These are phyloP conservation scores for Balansia obtecta DNA, from an alignment of 2,329 filamentous ascomycete genomes.

Conservation along the genomic window DNA sequence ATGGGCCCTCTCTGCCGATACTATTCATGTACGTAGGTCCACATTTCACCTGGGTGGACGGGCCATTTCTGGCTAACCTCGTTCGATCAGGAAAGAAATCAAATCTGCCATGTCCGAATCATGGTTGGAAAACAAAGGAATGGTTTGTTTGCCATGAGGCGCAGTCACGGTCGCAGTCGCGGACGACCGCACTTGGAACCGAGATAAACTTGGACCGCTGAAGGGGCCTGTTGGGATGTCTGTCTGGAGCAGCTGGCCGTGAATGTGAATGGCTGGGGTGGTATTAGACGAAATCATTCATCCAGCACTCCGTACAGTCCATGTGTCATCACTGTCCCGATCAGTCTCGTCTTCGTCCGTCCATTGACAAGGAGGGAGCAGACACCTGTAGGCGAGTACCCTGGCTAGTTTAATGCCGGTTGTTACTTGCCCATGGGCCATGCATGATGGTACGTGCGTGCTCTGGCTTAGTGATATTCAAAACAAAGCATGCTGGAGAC, in stretches of 20 bases:
- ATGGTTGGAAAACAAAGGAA: not conserved
- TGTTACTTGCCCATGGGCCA: not conserved
- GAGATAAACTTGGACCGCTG: not conserved
- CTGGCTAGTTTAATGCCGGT: not conserved
- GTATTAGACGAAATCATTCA: not conserved
- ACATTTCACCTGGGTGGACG: not conserved
- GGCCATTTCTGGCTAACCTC: not conserved
- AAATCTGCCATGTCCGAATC: not conserved
- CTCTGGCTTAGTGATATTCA: not conserved
- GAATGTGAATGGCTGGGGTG: not conserved
- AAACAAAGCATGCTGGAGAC: not conserved
- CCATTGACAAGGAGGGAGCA: not conserved
- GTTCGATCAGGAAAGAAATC: not conserved
- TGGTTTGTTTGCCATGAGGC: not conserved
- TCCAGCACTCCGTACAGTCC: not conserved
- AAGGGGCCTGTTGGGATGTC: not conserved
- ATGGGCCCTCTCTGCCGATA: not conserved
- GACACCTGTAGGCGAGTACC: not conserved
- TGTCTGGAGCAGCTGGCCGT: not conserved
- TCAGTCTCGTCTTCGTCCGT: not conserved
- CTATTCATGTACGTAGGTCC: not conserved
- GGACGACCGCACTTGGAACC: not conserved
- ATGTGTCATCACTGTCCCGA: too few species aligned
- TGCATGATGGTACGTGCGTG: not conserved
- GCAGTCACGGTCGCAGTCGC: too few species aligned